A percentile compares a stretch with the other conserved stretches of the same genome.
Conservation (phyloP, 352 stramenopile species). For the Discostella stelligera region DNA sequence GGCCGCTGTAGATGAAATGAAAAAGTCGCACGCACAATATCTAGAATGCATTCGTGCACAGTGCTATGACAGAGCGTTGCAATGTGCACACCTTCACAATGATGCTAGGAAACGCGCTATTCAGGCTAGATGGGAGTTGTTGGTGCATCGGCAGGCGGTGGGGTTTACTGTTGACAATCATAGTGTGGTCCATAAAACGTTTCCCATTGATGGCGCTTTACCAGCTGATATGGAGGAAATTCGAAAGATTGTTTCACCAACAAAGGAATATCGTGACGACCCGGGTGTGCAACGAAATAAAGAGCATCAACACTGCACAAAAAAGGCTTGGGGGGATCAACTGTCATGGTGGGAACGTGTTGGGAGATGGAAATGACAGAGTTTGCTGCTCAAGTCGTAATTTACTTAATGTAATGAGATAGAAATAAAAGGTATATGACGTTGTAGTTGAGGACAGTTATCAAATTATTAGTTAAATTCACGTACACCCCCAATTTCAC, state of each 20-base stretch:
- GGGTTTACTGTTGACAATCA: conserved; percentile 80
- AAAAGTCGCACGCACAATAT: conserved; percentile 34
- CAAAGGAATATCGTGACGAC: background rate
- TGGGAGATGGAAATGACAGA: conserved; percentile 58
- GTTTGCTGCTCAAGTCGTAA: no score
- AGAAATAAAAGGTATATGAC: no score
- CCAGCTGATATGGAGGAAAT: conserved; percentile 27
- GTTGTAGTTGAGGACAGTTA: no score
- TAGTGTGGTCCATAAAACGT: conserved; percentile 64
- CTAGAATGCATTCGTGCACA: conserved; percentile 21
- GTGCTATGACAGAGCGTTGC: conserved; percentile 26
- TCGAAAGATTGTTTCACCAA: background rate
- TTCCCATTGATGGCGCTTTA: conserved; percentile 63
- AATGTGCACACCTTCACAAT: conserved; percentile 62
- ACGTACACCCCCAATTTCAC: background rate
- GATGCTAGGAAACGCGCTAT: conserved; percentile 60
- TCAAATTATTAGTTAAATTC: background rate
- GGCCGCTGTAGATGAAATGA: conserved; percentile 54
- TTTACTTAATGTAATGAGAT: background rate
- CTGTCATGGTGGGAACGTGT: conserved; percentile 74
- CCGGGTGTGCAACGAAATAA: background rate
- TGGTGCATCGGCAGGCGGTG: conserved; percentile 79
- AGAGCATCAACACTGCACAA: conserved; percentile 21
- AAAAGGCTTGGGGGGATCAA: conserved; percentile 67
- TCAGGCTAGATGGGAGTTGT: conserved; percentile 72